phyloP scores from a whole-genome alignment of 2,329 filamentous ascomycete species.

The Diaporthe amygdali region DNA sequence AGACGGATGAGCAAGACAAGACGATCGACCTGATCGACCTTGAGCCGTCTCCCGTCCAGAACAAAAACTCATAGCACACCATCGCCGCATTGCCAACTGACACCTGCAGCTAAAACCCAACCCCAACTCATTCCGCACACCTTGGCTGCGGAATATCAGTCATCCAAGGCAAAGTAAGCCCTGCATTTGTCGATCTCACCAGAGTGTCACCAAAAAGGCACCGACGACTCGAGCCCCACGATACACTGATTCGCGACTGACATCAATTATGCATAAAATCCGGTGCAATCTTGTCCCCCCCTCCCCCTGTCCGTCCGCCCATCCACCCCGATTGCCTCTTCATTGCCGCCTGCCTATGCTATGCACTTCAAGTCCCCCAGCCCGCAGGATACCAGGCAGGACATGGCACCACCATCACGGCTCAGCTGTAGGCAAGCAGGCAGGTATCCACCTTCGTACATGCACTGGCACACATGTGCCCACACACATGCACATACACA shows the following conservation, averaged over 20 bases:
- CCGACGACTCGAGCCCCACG: background rate
- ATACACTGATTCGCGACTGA: background rate
- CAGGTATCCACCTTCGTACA: constrained; percentile 4
- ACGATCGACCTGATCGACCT: too few relatives aligned
- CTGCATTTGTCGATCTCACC: constrained; percentile 5
- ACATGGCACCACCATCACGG: constrained; percentile 12
- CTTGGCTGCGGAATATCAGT: background rate
- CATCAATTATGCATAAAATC: constrained; percentile 6
- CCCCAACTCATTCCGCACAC: background rate
- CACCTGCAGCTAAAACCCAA: constrained; percentile 1
- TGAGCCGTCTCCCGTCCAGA: background rate
- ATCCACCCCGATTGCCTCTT: too few relatives aligned
- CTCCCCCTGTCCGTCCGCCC: too few relatives aligned
- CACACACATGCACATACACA: background rate
- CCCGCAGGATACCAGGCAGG: constrained; percentile 14
- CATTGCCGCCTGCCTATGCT: background rate
- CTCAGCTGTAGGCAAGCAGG: background rate
- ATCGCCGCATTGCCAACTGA: background rate
- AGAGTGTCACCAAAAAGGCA: background rate
- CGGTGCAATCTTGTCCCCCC: background rate
- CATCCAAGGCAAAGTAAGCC: background rate
- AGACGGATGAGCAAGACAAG: background rate
- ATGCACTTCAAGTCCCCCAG: background rate
- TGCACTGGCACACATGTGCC: background rate
- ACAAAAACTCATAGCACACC: background rate